These are phyloP conservation scores for Elongisporangium prolatum DNA, from an alignment of 352 stramenopile species.

Conservation along the genomic window DNA sequence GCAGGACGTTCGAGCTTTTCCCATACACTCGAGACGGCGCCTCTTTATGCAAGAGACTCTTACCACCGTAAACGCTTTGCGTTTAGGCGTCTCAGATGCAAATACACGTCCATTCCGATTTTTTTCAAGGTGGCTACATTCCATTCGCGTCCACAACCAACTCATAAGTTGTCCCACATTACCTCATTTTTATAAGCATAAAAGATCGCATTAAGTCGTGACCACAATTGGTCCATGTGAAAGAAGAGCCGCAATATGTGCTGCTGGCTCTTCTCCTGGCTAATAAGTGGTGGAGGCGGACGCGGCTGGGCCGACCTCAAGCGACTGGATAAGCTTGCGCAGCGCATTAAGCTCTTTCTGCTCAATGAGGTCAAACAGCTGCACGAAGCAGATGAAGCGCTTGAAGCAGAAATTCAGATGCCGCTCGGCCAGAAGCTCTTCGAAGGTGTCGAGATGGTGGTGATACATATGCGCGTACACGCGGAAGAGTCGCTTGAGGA, in stretches of 20 bases:
- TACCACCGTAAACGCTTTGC: neutral
- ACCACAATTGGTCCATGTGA: neutral
- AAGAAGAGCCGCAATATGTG: neutral
- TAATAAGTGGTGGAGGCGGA: neutral
- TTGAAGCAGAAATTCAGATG: constrained; percentile 98
- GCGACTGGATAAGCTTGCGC: constrained; percentile 87
- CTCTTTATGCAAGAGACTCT: neutral
- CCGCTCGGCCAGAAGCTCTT: constrained; percentile 87
- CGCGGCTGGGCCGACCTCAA: neutral
- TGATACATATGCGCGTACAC: constrained; percentile 98
- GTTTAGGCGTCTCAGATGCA: neutral
- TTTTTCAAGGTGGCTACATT: neutral
- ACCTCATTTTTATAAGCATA: neutral
- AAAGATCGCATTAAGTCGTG: neutral
- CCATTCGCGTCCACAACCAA: neutral
- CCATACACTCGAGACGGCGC: neutral
- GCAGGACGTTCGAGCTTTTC: neutral
- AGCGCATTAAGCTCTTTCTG: constrained; percentile 93
- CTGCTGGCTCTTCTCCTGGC: neutral
- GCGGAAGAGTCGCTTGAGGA: constrained; percentile 95
- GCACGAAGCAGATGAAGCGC: constrained; percentile 96
- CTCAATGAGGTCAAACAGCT: constrained; percentile 90
- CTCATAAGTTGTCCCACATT: neutral
- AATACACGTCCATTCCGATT: neutral
- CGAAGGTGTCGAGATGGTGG: constrained; percentile 90